Evolutionary conservation across 192 early-diverging fungal genomes (phyloP).

Genomic region (Allomyces macrogynus): DNA sequence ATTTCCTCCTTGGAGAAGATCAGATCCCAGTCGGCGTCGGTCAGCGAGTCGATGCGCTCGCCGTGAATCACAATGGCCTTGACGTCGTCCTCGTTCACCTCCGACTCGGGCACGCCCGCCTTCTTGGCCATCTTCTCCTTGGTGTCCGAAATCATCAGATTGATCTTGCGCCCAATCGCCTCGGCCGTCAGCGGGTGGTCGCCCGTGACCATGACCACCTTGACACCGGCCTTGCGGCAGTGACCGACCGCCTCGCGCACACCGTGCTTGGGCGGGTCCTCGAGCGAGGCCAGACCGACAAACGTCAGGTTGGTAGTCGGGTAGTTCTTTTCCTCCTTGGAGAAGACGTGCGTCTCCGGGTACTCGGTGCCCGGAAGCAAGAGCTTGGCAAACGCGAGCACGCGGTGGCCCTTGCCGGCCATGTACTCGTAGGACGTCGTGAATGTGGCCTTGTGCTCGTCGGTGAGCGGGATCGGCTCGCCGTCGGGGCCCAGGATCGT

Average conservation of each 20-base stretch:
- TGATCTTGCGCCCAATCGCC: constrained; percentile 91
- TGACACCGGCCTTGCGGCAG: constrained; percentile 79
- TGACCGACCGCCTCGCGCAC: constrained; percentile 94
- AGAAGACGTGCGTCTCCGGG: constrained; percentile 54
- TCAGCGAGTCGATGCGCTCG: constrained; percentile 59
- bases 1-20: constrained; percentile 91
- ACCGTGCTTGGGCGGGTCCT: constrained; percentile 94
- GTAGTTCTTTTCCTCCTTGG: constrained; percentile 44
- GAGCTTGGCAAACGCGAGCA: constrained; percentile 76
- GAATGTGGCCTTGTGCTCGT: constrained; percentile 40
- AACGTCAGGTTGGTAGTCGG: constrained; percentile 34
- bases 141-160: constrained; percentile 77
- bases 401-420: constrained; percentile 83
- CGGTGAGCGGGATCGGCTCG: constrained; percentile 36
- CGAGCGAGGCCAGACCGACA: constrained; percentile 75
- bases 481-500: constrained; percentile 36
- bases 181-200: constrained; percentile 91
- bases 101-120: constrained; percentile 30
- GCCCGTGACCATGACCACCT: constrained; percentile 98
- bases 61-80: constrained; percentile 84
- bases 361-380: constrained; percentile 42
- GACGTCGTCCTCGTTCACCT: constrained; percentile 60
- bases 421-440: constrained; percentile 66
- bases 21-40: constrained; percentile 70
- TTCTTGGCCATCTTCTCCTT: constrained; percentile 52